Base-by-base conservation (phyloP, 192 early-diverging fungal genomes). In the Rhizoclosmatium sp. region DNA sequence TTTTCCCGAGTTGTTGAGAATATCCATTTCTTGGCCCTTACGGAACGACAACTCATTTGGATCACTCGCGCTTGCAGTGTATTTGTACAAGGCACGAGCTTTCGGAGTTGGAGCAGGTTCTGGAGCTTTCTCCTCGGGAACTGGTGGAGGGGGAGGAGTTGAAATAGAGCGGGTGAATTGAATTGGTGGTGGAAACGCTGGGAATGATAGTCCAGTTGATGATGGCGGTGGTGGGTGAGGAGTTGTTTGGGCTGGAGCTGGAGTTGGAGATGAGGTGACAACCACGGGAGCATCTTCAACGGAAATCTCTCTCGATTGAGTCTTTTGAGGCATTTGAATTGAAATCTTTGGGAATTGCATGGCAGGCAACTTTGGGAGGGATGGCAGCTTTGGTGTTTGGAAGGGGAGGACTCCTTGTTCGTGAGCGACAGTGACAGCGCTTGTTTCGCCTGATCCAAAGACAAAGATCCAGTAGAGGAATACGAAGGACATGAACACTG, bases 1-100 rank as follows among this genome's bases (percentile, higher is more conserved):
- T 82, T 99, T 97, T 81, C 97, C 97, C 84, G 92, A 92, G 79
- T 91, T 95, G 82, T 96, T 94, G 7, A 93, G 83, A 60, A 99
- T 91, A 59, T 95, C 93, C 81, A 99, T 80, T 39, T 92, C 75
- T 68, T 98, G 95, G 70, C 92, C 94, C 82, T 99, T 99, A 5
- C 73, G 75, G 85, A 98, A 96, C 4, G 93, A 93, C 5, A 99
- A 81, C 82, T 99, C 97, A 80, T 95, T 95, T 14, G 93, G 93
- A 85, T 99, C 97, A 39, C 93, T 92, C 0, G 92, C 90, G 84
- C 94, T 98, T 41, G 97, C 95, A 14, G 92, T 89, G 82, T 99
- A 92, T 91, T 51, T 9, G 40, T 44, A 21, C 39, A 68, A 44
- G 31, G 66, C 66, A n/a, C 16, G 42, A 5, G 45, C 66, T 19